Evolutionary conservation across 2,329 filamentous ascomycete genomes (phyloP), one percentile per base, ranked within the genome.

Genomic region (Cadophora sp.): DNA sequence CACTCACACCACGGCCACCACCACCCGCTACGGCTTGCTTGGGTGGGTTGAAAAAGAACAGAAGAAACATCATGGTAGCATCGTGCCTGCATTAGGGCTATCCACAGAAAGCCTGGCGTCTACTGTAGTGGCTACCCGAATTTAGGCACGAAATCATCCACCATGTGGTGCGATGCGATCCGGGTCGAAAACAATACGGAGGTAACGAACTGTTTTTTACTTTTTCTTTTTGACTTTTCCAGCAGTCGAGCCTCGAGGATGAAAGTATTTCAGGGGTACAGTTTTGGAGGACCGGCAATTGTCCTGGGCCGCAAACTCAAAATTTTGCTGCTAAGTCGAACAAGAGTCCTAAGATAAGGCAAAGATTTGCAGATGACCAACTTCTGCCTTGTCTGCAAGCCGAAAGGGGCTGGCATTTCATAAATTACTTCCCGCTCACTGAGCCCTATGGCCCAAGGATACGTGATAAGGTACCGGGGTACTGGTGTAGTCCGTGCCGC

Each of bases 391-490:
- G 43, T 48, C n/a, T 22, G 43, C 43, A 48, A 48, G 43, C 43
- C 27, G 51, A 55, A 55, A 55, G 51, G 51, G 26, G 51, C 51
- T 31, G 51, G 26, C 27, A 19, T 26, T 53, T 55, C 51, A 31
- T n/a, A 29, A 31, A 55, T 55, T 55, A 55, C 27, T 40, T 65
- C 68, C 43, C 40, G 34, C 48, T 16, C 46, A 37, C 43, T 43
- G 51, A 40, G 34, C 55, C 56, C 55, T 69, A 71, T 48, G 65
- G 63, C 29, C 43, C 62, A 48, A 60, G 69, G 66, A 60, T 68
- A 12, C 12, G 24, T n/a, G 69, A 66, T 71, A 71, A 69, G 67
- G 63, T 55, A 31, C 46, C 24, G 64, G 62, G 67, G 24, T 31
- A 27, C 14, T 14, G 16, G 14, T 27, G 4, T 4, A 31, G 51